Base-by-base conservation (phyloP, 164 flowering plant genomes). In the Hamamelis virginiana region DNA sequence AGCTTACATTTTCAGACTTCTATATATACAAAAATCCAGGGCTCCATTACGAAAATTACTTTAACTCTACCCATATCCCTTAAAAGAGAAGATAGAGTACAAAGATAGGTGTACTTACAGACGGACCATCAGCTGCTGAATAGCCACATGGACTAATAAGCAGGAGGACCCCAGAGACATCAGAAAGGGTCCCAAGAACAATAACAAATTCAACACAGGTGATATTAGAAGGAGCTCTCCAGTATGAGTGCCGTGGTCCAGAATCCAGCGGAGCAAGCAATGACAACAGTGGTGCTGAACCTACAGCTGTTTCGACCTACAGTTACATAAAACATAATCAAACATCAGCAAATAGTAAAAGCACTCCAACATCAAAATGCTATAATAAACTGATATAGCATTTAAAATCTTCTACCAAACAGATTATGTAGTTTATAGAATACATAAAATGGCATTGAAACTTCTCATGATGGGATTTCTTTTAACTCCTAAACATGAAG, bases 141-240 rank as follows among this genome's bases (percentile, higher is more conserved):
- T 91, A 96, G 77, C 99, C 98, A 79, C 97, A 90, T 6, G 95
- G 90, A 79, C 99, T 96, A 72, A 96, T 86, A 69, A 96, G 80
- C 74, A 95, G 77, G 70, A 87, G 69, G 25, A 93, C 91, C 46
- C 94, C 96, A 55, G 88, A 87, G 56, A 96, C 99, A 80, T 93
- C 94, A 46, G 99, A 87, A 59, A 87, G 83, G 67, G 73, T 74
- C 60, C 92, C 76, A 71, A 96, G 98, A 71, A 82, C 96, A 82
- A 93, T 78, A 69, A 70, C 84, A 75, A 93, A 78, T 74, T 96
- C 98, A 70, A 86, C 89, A 74, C 64, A 78, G 43, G 87, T 79
- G 44, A 72, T 44, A 80, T 64, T 83, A 19, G 89, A 71, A 28
- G 97, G 89, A 75, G 97, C 97, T 83, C 82, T 89, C 98, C 99